Evolutionary conservation across 2,329 filamentous ascomycete species (phyloP), one percentile per base, ranked within the genome.

Genomic region (Pyrenochaeta sp.): DNA sequence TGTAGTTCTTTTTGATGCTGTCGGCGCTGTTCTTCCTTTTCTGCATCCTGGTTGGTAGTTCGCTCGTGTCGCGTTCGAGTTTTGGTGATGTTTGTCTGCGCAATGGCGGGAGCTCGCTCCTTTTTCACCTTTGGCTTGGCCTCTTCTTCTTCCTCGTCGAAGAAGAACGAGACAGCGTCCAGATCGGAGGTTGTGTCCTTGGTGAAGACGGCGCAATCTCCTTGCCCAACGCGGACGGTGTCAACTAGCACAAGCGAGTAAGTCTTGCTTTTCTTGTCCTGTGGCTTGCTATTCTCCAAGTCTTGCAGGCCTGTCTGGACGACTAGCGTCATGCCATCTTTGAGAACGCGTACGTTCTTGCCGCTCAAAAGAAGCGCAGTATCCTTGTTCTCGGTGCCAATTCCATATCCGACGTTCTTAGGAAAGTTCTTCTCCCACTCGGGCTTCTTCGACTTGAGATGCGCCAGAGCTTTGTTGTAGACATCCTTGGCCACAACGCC

Each of bases 161-260:
- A 99, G 81, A 97, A 98, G 83, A 99, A 99, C 0, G 94, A 97
- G 39, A 94, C 94, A 3, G 93, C 93, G 71, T 98, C 95, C 58
- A 96, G 87, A 72, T 97, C 94, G 28, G 91, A 91, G 2, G 93
- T 89, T 0, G 94, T 93, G 74, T 97, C 93, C 58, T 92, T 93
- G 19, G 95, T 99, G 80, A 99, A 98, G 28, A 97, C 88, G 32
- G 93, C 90, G 0, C 90, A 86, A 50, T 96, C 92, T n/a, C 81
- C 75, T 34, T 86, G 83, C 10, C 90, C 91, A 49, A 97, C 92
- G 68, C 95, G 92, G 44, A 99, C 90, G 0, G 96, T 99, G 78
- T 99, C 95, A 1, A 91, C 93, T 46, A 99, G 86, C 48, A 97
- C 86, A 66, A 99, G 85, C 0, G 93, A 95, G 76, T 99, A 99